Base-by-base conservation (phyloP, 805 yeast genomes). In the Candida arabinofermentans region DNA sequence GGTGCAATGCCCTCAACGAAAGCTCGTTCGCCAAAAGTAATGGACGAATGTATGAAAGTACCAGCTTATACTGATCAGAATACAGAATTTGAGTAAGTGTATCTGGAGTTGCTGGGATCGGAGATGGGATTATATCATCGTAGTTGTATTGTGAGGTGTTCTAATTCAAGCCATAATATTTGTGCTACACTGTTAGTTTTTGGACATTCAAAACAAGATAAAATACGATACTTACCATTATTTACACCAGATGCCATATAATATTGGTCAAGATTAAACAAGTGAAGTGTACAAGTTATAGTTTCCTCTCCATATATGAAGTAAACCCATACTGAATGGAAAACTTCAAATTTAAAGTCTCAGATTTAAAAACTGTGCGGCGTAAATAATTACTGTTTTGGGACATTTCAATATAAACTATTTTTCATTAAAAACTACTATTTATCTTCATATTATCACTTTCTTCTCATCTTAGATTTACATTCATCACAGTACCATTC, bases 401-500 rank as follows among this genome's bases (percentile, higher is more conserved):
- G 33, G 39, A 10, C 33, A 7, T 3, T 26, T 36, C 39, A 36
- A 36, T 36, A 23, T 14, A 7, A 18, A 6, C n/a, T 14, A 34
- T 23, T 27, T 27, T 27, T 12, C 30, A 27, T 10, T 10, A 10
- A 27, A 13, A 8, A 6, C 10, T 8, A 27, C 30, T 18, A 6
- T 23, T 9, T 7, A 16, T 14, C 8, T 17, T 8, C 17, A 24
- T 13, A 27, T 5, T 5, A 10, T 16, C 23, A 41, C 14, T 42
- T 37, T 27, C 44, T 36, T 36, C 42, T 44, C 44, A 45, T 40
- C 29, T 51, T 54, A 21, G 48, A 47, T 37, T 59, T 62, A 59
- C 91, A 84, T 46, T 80, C 86, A 41, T 81, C 81, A 58, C 91
- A 84, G 53, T 76, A 82, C 91, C 91, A 84, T 54, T 82, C 83